Percentiles rank a stretch among this genome's conserved stretches.
Evolutionary conservation across 208 protist genomes (phyloP).

Genomic region (Trypanosomatidae sp.): DNA sequence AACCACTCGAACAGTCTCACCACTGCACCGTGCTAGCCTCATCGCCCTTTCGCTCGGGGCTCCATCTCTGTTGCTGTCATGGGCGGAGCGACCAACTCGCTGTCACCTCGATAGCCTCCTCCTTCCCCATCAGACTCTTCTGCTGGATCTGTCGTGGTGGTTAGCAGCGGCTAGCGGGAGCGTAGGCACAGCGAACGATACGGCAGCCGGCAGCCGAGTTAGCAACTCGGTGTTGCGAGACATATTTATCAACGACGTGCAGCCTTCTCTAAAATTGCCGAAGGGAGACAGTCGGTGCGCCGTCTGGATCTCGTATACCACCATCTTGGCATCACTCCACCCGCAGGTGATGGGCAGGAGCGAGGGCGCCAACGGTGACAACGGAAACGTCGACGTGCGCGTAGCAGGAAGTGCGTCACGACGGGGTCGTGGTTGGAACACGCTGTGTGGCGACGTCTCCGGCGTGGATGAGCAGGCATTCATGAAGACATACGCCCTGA

Average conservation of each 20-base stretch:
- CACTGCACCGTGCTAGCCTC: slow-evolving; percentile 17
- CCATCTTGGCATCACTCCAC: slow-evolving; percentile 19
- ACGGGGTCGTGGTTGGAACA: not conserved
- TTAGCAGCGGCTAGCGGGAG: slow-evolving; percentile 12
- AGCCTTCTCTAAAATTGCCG: slow-evolving; percentile 33
- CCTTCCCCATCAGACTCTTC: slow-evolving; percentile 55
- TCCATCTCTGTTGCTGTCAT: slow-evolving; percentile 31
- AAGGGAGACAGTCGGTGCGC: slow-evolving; percentile 33
- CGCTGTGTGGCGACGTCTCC: not conserved
- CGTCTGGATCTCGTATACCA: slow-evolving; percentile 39
- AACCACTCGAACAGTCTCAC: slow-evolving; percentile 18
- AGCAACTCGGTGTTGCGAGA: slow-evolving; percentile 16
- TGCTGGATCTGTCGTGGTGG: slow-evolving; percentile 62
- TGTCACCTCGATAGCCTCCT: slow-evolving; percentile 33
- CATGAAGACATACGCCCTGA: slow-evolving; percentile 5
- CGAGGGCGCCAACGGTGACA: not conserved
- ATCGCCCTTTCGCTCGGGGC: slow-evolving; percentile 28
- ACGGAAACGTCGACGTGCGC: not conserved
- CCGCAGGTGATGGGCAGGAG: not conserved
- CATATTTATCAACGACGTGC: slow-evolving; percentile 38
- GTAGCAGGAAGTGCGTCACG: not conserved
- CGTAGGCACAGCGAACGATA: not conserved
- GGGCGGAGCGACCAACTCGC: slow-evolving; percentile 11
- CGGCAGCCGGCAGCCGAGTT: not conserved
- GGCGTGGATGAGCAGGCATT: slow-evolving; percentile 13